Percentiles rank a stretch among this genome's conserved stretches.
These are phyloP conservation scores for Xylariales sp. DNA, from an alignment of 2,329 filamentous ascomycete genomes.

Conservation along the genomic window DNA sequence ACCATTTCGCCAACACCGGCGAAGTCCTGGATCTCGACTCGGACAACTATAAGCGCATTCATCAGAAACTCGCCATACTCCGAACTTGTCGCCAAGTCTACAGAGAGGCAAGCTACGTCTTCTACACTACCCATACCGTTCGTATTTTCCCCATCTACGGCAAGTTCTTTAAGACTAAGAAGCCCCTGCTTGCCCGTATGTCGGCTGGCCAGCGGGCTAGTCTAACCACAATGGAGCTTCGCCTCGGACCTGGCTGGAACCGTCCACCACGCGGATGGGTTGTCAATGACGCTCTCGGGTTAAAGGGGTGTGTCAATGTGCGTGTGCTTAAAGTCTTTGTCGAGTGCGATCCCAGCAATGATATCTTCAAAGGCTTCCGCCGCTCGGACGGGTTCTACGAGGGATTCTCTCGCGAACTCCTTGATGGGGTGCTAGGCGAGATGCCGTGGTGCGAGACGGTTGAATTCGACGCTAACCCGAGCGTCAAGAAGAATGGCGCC, in stretches of 20 bases:
- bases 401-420: slow-evolving; percentile 53
- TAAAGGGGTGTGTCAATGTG: slow-evolving; percentile 57
- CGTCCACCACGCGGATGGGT: slow-evolving; percentile 67
- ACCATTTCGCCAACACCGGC: slow-evolving; percentile 52
- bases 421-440: slow-evolving; percentile 51
- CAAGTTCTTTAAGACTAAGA: slow-evolving; percentile 68
- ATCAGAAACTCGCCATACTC: slow-evolving; percentile 55
- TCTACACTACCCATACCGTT: slow-evolving; percentile 59
- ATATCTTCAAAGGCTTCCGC: slow-evolving; percentile 63
- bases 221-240: slow-evolving; percentile 62
- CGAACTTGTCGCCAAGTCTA: slow-evolving; percentile 58
- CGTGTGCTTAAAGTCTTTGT: slow-evolving; percentile 62
- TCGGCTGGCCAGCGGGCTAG: slow-evolving; percentile 53
- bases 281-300: slow-evolving; percentile 59
- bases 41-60: slow-evolving; percentile 58
- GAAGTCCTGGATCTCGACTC: slow-evolving; percentile 62
- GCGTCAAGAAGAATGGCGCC: slow-evolving; percentile 59
- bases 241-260: slow-evolving; percentile 69
- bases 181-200: slow-evolving; percentile 64
- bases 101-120: slow-evolving; percentile 58
- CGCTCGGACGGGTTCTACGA: slow-evolving; percentile 66
- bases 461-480: slow-evolving; percentile 65
- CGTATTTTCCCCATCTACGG: slow-evolving; percentile 64
- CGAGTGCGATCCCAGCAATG: slow-evolving; percentile 66
- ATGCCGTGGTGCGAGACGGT: slow-evolving; percentile 53